A percentile compares a stretch with the other conserved stretches of the same genome.
Conservation (phyloP, 2,329 filamentous ascomycete genomes). For the Diaporthe citriasiana region DNA sequence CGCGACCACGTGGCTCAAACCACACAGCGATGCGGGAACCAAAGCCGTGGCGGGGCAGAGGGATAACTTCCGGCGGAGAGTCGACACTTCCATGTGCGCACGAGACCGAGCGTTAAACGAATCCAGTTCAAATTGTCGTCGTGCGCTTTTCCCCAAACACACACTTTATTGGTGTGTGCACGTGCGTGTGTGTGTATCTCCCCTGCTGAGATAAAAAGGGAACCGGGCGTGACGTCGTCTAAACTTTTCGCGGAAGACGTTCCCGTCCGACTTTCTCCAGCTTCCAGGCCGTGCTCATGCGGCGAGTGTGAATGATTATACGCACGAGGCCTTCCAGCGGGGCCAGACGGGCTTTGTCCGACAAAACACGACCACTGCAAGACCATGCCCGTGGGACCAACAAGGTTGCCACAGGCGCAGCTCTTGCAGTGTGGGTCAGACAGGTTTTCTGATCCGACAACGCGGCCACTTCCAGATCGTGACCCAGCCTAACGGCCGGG, state of each 20-base stretch:
- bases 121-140: neutral
- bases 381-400: neutral
- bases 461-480: slow-evolving; percentile 38
- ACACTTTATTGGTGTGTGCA: no score
- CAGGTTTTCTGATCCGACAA: slow-evolving; percentile 25
- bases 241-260: slow-evolving; percentile 24
- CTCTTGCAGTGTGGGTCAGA: slow-evolving; percentile 30
- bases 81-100: slow-evolving; percentile 34
- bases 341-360: slow-evolving; percentile 33
- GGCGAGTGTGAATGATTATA: neutral
- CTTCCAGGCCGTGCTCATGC: slow-evolving; percentile 20
- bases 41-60: slow-evolving; percentile 33
- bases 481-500: neutral
- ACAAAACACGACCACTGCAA: slow-evolving; percentile 28
- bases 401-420: neutral
- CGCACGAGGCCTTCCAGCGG: slow-evolving; percentile 33
- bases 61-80: neutral
- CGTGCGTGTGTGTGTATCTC: neutral
- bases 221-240: slow-evolving; percentile 29
- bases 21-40: slow-evolving; percentile 14
- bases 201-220: neutral
- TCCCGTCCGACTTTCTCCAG: slow-evolving; percentile 6
- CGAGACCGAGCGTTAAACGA: neutral
- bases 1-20: slow-evolving; percentile 27
- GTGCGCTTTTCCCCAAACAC: neutral